Evolutionary conservation across 371 early-diverging fungal species (phyloP).

Genomic region (Apophysomyces ossiformis): DNA sequence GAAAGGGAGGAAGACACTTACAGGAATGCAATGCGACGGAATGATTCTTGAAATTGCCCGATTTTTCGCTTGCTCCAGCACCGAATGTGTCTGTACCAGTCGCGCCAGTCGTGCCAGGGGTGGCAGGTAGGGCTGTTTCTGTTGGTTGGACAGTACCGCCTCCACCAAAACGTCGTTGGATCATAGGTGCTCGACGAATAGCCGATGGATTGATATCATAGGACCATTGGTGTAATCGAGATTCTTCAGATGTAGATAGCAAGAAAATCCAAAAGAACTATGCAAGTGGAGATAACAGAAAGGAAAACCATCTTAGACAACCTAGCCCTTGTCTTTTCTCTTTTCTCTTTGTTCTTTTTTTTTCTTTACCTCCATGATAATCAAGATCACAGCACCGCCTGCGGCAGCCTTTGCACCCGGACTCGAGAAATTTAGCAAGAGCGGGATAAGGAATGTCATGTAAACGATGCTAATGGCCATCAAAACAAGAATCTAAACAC

Average conservation of each 20-base stretch:
- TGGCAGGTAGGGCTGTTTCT: slow-evolving; percentile 14
- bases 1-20: slow-evolving; percentile 20
- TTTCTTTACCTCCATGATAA: slow-evolving; percentile 57
- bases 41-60: slow-evolving; percentile 12
- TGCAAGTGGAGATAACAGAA: too few relatives aligned
- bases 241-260: slow-evolving; percentile 74
- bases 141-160: slow-evolving; percentile 7
- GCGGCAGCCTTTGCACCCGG: slow-evolving; percentile 46
- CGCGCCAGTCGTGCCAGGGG: slow-evolving; percentile 4
- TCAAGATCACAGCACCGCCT: slow-evolving; percentile 66
- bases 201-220: slow-evolving; percentile 39
- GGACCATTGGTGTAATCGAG: slow-evolving; percentile 54
- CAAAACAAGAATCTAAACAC: slow-evolving; percentile 57
- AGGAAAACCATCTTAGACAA: too few relatives aligned
- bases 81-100: slow-evolving; percentile 9
- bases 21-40: slow-evolving; percentile 44
- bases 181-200: slow-evolving; percentile 20
- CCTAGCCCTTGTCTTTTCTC: background rate
- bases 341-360: slow-evolving; percentile 9
- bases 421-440: slow-evolving; percentile 8
- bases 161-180: slow-evolving; percentile 21
- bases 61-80: slow-evolving; percentile 3
- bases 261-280: slow-evolving; percentile 74
- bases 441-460: slow-evolving; percentile 47
- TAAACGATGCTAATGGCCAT: slow-evolving; percentile 60